Base-by-base conservation (phyloP, 768 basidiomycete species). In the Suillus placidus region DNA sequence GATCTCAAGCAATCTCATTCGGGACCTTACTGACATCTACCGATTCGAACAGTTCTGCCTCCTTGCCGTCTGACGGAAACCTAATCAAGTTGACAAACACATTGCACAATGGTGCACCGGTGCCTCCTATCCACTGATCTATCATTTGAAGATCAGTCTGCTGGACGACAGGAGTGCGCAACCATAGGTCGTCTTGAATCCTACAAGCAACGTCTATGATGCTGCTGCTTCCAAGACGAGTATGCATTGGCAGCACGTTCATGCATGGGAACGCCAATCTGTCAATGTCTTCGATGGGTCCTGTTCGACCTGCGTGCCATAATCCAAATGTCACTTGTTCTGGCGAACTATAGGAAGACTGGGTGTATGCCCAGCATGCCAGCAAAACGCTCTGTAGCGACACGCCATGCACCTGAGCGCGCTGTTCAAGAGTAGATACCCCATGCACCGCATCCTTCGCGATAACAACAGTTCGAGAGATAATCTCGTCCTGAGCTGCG, bases 291-390 rank as follows among this genome's bases (percentile, higher is more conserved):
- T 76, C 71, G 26, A 80, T 49, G 13, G 72, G 55, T 13, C 80
- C 78, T 16, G 79, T 79, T 52, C 83, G 73, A 32, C 83, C 82
- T 7, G 79, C 79, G 60, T 83, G 82, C 83, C 83, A 84, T 18
- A 84, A 74, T 5, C 82, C 82, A 60, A 84, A 81, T 8, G 77
- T 80, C 3, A 78, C 75, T 23, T 67, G 67, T 16, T 70, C 66
- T 23, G 75, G 66, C 4, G 69, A 66, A 12, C 76, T 73, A 54
- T 77, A 66, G 8, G 66, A 66, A 32, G 74, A 76, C 65, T 84
- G 82, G 55, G 81, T 67, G 2, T 69, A 74, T 8, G 82, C 80
- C 83, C 82, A 84, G 63, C 76, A 80, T 5, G 82, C 81, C 32
- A 84, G 72, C 54, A 81, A 78, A 16, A 83, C 67, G n/a, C 77